phyloP scores from a whole-genome alignment of 129 eudicot genomes.

The Chrysanthemum seticuspe region DNA sequence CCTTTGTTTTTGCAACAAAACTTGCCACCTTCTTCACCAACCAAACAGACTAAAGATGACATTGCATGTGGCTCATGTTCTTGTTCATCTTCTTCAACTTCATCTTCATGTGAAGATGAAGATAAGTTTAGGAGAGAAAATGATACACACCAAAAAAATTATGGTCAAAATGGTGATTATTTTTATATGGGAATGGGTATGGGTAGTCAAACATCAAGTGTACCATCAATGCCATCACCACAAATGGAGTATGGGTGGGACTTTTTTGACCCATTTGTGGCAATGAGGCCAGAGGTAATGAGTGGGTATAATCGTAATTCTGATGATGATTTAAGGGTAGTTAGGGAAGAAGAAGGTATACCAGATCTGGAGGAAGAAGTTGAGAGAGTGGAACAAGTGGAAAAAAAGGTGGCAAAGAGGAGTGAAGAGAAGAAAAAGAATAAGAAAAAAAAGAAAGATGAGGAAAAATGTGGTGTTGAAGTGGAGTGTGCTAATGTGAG shows the following conservation, averaged over 20 bases:
- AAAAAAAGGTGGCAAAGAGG: constrained; percentile 26
- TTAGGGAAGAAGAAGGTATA: constrained; percentile 94
- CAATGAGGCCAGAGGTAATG: constrained; percentile 63
- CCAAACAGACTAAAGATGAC: constrained; percentile 44
- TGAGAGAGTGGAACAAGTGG: constrained; percentile 40
- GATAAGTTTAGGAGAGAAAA: constrained; percentile 33
- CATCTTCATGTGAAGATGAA: constrained; percentile 62
- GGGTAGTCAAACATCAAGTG: constrained; percentile 20
- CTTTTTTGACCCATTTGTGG: constrained; percentile 84
- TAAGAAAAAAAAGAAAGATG: constrained; percentile 18
- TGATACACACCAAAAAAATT: constrained; percentile 28
- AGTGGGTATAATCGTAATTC: constrained; percentile 55
- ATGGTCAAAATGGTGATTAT: constrained; percentile 40
- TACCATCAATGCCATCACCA: constrained; percentile 69
- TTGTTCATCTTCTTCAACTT: constrained; percentile 42
- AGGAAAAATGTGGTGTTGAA: constrained; percentile 34
- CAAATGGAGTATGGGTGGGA: constrained; percentile 93
- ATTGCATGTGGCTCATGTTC: constrained; percentile 44
- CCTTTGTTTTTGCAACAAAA: constrained; percentile 84
- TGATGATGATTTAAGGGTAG: constrained; percentile 87
- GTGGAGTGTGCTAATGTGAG: constrained; percentile 48
- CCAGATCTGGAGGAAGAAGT: constrained; percentile 91
- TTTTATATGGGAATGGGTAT: constrained; percentile 48
- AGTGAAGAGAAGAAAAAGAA: constrained; percentile 34
- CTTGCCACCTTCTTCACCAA: constrained; percentile 29